Base-by-base conservation (phyloP, 139 green algal genomes). In the Dunaliella sp. region DNA sequence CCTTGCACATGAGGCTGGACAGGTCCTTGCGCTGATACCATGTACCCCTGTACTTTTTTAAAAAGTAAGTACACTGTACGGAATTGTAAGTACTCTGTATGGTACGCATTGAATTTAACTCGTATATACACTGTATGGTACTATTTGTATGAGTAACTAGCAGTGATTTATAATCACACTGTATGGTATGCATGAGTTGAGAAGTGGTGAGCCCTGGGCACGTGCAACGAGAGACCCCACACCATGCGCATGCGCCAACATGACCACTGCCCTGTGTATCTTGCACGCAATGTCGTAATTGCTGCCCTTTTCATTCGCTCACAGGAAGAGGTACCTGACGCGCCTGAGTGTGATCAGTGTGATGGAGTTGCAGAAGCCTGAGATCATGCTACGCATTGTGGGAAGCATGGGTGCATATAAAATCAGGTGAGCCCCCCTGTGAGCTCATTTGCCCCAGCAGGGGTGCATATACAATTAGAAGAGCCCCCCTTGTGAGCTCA, bases 341-440 rank as follows among this genome's bases (percentile, higher is more conserved):
- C 76, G 3, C 76, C 76, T 28, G 76, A 24, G 28, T 78, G 73
- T 78, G 30, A 81, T 81, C 76, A 28, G n/a, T 28, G 76, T 81
- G n/a, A 33, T 81, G 76, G 76, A 81, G 76, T 31, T 81, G 76
- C 36, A 37, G n/a, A 81, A 81, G 76, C 76, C 76, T 28, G 76
- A 81, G 7, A 31, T 81, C n/a, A 28, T 81, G 76, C 37, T 38
- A 30, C 76, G 76, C 12, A 81, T 81, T 12, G 76, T 81, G 76
- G 76, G 76, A 30, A 81, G 34, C 76, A 81, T 81, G 76, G 76
- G 34, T 24, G 76, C 76, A 34, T 81, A 38, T 12, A 81, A 81
- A 7, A 81, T 81, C 76, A 81, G n/a, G 76, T 78, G 2, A 24
- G 12, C 16, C 33, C 2, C 73, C 73, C 21, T 78, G 21, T 30